Evolutionary conservation across 192 early-diverging fungal genomes (phyloP).

Genomic region (Entomortierella parvispora): DNA sequence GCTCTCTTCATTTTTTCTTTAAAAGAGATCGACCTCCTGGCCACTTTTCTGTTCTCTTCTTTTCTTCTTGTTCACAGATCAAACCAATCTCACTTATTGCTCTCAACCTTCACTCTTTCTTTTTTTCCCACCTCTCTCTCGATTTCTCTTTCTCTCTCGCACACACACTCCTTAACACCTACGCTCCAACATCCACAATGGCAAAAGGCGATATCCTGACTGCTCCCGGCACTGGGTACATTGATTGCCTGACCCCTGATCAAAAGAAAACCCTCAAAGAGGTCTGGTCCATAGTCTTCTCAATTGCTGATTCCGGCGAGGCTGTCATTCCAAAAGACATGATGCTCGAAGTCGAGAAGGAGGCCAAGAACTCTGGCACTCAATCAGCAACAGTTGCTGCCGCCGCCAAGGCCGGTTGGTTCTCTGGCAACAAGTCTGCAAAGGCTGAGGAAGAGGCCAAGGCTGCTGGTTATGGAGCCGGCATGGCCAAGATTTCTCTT

Average conservation of each 20-base stretch:
- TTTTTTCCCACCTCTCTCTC: not conserved
- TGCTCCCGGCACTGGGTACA: slow-evolving; percentile 51
- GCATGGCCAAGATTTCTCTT: slow-evolving; percentile 21
- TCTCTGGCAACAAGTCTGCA: slow-evolving; percentile 10
- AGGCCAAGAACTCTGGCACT: not conserved
- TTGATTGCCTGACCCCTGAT: slow-evolving; percentile 57
- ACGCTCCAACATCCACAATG: not conserved
- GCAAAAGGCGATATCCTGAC: slow-evolving; percentile 40
- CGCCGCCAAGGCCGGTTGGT: slow-evolving; percentile 22
- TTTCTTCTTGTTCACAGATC: not conserved
- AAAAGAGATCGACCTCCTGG: not conserved
- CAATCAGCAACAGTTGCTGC: slow-evolving; percentile 10
- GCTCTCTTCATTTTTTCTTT: not conserved
- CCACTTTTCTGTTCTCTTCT: not conserved
- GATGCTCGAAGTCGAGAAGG: slow-evolving; percentile 21
- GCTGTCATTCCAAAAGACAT: slow-evolving; percentile 15
- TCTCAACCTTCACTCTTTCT: not conserved
- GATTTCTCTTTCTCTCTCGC: not conserved
- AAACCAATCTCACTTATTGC: not conserved
- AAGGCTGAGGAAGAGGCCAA: slow-evolving; percentile 12
- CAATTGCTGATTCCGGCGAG: slow-evolving; percentile 24
- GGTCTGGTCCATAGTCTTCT: slow-evolving; percentile 58
- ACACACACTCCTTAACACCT: not conserved
- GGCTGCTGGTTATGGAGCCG: slow-evolving; percentile 14
- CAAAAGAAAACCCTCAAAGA: slow-evolving; percentile 57